These are phyloP conservation scores for Nemania sp. DNA, from an alignment of 2,329 filamentous ascomycete species.

Conservation along the genomic window DNA sequence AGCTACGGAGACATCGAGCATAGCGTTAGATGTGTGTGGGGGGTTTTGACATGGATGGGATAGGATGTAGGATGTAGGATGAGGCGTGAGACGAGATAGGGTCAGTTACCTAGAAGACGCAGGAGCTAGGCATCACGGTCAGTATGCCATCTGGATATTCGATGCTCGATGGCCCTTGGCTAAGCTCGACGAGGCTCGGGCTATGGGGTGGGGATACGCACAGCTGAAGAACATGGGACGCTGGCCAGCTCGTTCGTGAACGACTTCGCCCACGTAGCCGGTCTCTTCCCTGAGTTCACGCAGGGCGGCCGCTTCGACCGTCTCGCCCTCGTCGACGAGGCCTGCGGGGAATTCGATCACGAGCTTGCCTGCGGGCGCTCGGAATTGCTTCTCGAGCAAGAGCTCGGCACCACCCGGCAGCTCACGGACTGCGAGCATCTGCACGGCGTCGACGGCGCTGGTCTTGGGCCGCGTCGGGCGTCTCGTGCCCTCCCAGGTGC, in stretches of 20 bases:
- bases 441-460: conserved; percentile 37
- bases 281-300: conserved; percentile 46
- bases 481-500: conserved; percentile 37
- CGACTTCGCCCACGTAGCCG: conserved; percentile 43
- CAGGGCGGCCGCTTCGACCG: conserved; percentile 43
- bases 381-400: conserved; percentile 46
- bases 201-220: conserved; percentile 21
- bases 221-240: conserved; percentile 36
- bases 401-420: conserved; percentile 35
- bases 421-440: conserved; percentile 36
- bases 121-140: conserved; percentile 28
- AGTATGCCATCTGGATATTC: background rate
- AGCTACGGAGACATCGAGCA: conserved; percentile 28
- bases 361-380: conserved; percentile 44
- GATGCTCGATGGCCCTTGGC: no score
- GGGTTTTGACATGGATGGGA: background rate
- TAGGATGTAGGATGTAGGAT: background rate
- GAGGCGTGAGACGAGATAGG: background rate
- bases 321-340: conserved; percentile 44
- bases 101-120: conserved; percentile 35
- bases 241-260: conserved; percentile 28
- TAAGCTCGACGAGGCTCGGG: no score
- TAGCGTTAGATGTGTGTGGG: no score
- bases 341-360: conserved; percentile 46
- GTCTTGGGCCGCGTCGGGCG: conserved; percentile 35